These are phyloP conservation scores for Bryoerythrophyllum caledonicum DNA, from an alignment of 225 moss, liverwort and hornwort genomes.

Conservation along the genomic window DNA sequence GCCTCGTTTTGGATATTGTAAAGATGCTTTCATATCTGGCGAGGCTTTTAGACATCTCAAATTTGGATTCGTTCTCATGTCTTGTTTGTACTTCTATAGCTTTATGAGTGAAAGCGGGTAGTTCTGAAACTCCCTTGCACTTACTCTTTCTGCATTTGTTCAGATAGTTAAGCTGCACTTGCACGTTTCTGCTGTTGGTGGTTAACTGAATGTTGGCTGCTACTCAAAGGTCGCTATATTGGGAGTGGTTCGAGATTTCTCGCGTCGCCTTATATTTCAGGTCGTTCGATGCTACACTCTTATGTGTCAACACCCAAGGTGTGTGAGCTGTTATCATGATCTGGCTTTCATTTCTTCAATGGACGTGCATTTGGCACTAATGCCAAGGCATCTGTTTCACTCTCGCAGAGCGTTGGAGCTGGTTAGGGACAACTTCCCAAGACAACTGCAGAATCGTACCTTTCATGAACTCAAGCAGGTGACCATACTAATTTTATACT, in stretches of 20 bases:
- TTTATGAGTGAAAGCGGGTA: slow-evolving; percentile 1
- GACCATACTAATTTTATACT: neutral
- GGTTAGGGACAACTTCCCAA: slow-evolving; percentile 63
- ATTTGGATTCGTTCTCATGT: neutral
- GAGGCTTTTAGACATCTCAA: slow-evolving; percentile 19
- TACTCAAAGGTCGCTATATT: slow-evolving; percentile 64
- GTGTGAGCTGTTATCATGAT: slow-evolving; percentile 22
- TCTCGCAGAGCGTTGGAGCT: slow-evolving; percentile 74
- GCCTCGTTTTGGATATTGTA: slow-evolving; percentile 59
- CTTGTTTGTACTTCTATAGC: neutral
- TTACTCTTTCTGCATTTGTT: slow-evolving; percentile 12
- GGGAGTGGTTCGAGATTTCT: slow-evolving; percentile 73
- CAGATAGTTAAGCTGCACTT: slow-evolving; percentile 1
- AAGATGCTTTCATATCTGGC: slow-evolving; percentile 79
- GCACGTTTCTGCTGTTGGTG: slow-evolving; percentile 1
- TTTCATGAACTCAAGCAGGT: slow-evolving; percentile 89
- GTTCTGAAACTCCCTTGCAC: neutral
- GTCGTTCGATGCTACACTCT: slow-evolving; percentile 74
- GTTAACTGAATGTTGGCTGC: slow-evolving; percentile 24
- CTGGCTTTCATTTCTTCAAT: slow-evolving; percentile 13
- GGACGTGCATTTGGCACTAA: slow-evolving; percentile 4
- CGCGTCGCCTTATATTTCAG: slow-evolving; percentile 83
- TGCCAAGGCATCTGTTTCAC: slow-evolving; percentile 1
- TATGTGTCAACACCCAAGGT: slow-evolving; percentile 89
- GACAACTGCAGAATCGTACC: slow-evolving; percentile 72